Evolutionary conservation across 768 basidiomycete genomes (phyloP).

Genomic region (Tulasnella sp.): DNA sequence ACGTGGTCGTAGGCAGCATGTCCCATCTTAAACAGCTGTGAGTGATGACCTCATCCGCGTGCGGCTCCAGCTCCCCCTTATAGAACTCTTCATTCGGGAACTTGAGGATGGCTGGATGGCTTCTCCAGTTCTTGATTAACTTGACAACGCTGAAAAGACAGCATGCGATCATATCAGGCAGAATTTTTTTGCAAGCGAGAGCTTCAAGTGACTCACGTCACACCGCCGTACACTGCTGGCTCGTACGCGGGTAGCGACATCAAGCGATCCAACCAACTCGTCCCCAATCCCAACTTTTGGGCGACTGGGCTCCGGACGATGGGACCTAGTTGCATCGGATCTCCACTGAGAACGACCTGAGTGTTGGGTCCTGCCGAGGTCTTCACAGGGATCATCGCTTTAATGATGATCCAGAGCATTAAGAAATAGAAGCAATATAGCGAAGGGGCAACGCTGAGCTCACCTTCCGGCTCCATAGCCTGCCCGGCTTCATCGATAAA

Average conservation of each 20-base stretch:
- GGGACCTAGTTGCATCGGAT: constrained; percentile 30
- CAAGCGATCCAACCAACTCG: constrained; percentile 29
- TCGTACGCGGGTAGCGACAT: constrained; percentile 28
- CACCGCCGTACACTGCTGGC: constrained; percentile 18
- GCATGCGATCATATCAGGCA: not conserved
- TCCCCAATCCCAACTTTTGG: constrained; percentile 22
- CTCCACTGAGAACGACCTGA: constrained; percentile 30
- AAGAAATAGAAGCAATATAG: too few species aligned
- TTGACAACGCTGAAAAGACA: constrained; percentile 37
- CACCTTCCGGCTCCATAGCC: constrained; percentile 43
- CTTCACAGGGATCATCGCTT: too few species aligned
- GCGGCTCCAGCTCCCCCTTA: constrained; percentile 26
- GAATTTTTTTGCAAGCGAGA: not conserved
- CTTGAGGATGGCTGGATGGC: constrained; percentile 41
- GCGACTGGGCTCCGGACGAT: constrained; percentile 27
- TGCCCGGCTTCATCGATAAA: constrained; percentile 59
- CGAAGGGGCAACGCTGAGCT: too few species aligned
- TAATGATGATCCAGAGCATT: too few species aligned
- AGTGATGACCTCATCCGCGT: constrained; percentile 24
- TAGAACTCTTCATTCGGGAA: constrained; percentile 43
- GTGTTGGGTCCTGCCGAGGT: constrained; percentile 25
- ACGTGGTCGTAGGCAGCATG: constrained; percentile 24
- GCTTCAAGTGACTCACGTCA: constrained; percentile 23
- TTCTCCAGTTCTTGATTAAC: constrained; percentile 47
- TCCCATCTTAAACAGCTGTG: constrained; percentile 21